These are phyloP conservation scores for Boletus barrowsii DNA, from an alignment of 768 basidiomycete species.

Conservation along the genomic window DNA sequence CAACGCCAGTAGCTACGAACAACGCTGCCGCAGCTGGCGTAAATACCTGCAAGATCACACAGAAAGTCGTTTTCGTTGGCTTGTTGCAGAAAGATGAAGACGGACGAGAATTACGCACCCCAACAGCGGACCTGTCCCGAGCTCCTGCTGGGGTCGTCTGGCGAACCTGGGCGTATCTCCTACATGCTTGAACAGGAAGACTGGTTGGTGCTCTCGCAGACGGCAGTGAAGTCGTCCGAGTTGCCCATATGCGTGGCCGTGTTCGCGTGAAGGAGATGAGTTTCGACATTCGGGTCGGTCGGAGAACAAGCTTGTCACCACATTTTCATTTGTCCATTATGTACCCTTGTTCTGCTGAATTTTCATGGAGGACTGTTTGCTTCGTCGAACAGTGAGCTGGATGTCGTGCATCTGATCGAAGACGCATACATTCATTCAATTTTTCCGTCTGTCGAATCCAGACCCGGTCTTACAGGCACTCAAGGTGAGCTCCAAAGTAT, in stretches of 20 bases:
- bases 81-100: not conserved
- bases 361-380: too few relatives aligned
- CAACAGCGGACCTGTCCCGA: conserved; percentile 34
- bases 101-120: conserved; percentile 23
- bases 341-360: too few relatives aligned
- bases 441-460: not conserved
- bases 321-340: too few relatives aligned
- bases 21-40: conserved; percentile 80
- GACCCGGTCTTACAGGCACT: too few relatives aligned
- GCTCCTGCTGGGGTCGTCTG: conserved; percentile 24
- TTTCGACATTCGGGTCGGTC: conserved; percentile 15
- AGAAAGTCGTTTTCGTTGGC: not conserved
- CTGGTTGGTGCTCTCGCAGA: not conserved
- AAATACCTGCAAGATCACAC: conserved; percentile 63
- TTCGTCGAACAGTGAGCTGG: too few relatives aligned
- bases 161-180: conserved; percentile 17
- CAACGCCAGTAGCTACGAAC: conserved; percentile 80
- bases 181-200: conserved; percentile 2
- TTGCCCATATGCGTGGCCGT: conserved; percentile 9
- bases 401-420: too few relatives aligned
- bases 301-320: not conserved
- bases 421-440: too few relatives aligned
- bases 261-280: conserved; percentile 20
- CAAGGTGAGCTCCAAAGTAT: too few relatives aligned
- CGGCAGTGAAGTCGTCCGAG: conserved; percentile 4